Conservation (phyloP, 1,284 basidiomycete genomes). For the Vanrija sp. region DNA sequence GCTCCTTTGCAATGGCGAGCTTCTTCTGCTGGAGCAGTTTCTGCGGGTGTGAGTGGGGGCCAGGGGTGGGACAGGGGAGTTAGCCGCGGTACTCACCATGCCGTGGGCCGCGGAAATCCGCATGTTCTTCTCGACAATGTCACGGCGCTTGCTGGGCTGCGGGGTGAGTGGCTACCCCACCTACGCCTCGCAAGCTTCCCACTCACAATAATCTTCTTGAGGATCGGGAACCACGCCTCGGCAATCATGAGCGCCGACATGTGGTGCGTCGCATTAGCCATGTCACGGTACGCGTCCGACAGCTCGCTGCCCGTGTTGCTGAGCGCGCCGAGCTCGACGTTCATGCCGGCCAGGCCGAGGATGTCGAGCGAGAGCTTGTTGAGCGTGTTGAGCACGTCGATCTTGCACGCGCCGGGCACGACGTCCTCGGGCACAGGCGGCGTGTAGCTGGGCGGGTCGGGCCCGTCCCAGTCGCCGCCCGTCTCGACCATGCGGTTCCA, state of each 20-base stretch:
- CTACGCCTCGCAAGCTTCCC: too few species aligned
- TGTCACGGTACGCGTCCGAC: conserved; percentile 32
- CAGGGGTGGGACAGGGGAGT: too few species aligned
- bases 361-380: conserved; percentile 61
- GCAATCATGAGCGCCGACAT: conserved; percentile 58
- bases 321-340: conserved; percentile 6
- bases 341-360: conserved; percentile 58
- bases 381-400: conserved; percentile 12
- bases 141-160: too few species aligned
- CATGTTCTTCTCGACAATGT: too few species aligned
- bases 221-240: conserved; percentile 60
- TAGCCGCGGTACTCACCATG: too few species aligned
- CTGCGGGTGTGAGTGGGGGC: too few species aligned
- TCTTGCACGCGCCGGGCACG: conserved; percentile 13
- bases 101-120: too few species aligned
- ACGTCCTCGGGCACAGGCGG: conserved; percentile 10
- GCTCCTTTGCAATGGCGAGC: too few species aligned
- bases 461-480: conserved; percentile 49
- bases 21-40: too few species aligned
- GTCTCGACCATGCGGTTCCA: neutral
- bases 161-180: too few species aligned
- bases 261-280: conserved; percentile 25
- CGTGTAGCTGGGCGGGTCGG: conserved; percentile 40
- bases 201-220: conserved; percentile 45
- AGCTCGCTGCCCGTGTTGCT: conserved; percentile 28